Conservation (phyloP, 2,329 filamentous ascomycete species). For the Pestalotiopsis sp. region DNA sequence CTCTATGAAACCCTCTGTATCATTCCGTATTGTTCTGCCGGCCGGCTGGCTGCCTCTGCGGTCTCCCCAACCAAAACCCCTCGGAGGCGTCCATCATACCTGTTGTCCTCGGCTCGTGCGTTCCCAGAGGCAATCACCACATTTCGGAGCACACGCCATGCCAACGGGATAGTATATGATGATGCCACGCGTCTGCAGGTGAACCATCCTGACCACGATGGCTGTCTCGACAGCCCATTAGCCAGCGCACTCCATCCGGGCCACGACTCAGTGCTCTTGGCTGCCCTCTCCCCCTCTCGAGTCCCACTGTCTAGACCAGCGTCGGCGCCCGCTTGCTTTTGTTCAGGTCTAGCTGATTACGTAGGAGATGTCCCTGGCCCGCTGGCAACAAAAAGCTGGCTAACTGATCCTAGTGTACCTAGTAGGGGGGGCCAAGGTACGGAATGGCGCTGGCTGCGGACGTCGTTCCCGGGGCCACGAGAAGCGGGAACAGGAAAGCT, state of each 20-base stretch:
- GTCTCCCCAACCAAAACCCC: not conserved
- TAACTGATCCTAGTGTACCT: too few species aligned
- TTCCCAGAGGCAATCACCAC: not conserved
- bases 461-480: not conserved
- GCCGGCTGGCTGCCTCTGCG: not conserved
- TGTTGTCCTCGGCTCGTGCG: not conserved
- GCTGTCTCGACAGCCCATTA: not conserved
- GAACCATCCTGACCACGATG: not conserved
- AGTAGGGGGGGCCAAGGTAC: not conserved
- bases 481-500: conserved; percentile 1
- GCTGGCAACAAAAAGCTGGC: not conserved
- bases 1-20: not conserved
- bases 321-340: not conserved
- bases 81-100: not conserved
- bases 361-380: not conserved
- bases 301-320: conserved; percentile 1
- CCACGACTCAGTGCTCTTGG: not conserved
- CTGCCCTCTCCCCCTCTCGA: not conserved
- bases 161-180: not conserved
- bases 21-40: not conserved
- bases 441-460: not conserved
- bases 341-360: not conserved
- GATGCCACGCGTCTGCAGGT: conserved; percentile 2
- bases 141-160: not conserved
- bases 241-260: not conserved